These are phyloP conservation scores for Leptographium lundbergii DNA, from an alignment of 2,329 filamentous ascomycete genomes.

Conservation along the genomic window DNA sequence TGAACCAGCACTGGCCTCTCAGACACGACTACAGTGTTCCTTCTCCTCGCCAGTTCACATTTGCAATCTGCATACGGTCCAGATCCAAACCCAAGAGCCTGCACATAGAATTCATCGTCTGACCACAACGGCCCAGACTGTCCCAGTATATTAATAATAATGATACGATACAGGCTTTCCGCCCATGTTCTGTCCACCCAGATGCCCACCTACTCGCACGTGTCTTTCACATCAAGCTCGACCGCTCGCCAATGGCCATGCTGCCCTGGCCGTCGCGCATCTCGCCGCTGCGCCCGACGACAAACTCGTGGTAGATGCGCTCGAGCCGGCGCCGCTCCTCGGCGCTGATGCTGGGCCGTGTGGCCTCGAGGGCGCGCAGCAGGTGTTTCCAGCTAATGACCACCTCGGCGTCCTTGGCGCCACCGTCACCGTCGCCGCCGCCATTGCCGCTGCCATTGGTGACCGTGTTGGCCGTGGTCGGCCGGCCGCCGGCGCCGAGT, in stretches of 20 bases:
- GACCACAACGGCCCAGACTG: too few species aligned
- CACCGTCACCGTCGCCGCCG: constrained; percentile 9
- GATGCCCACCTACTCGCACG: background rate
- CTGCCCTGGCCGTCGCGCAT: constrained; percentile 88
- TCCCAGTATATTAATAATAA: too few species aligned
- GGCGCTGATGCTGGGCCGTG: constrained; percentile 68
- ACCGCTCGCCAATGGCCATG: constrained; percentile 83
- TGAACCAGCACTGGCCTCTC: background rate
- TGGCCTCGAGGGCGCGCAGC: constrained; percentile 60
- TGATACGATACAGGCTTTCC: too few species aligned
- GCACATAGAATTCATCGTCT: too few species aligned
- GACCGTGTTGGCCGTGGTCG: too few species aligned
- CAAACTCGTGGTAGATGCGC: constrained; percentile 84
- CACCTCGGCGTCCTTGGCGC: constrained; percentile 42
- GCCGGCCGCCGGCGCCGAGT: constrained; percentile 8
- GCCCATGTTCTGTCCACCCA: too few species aligned
- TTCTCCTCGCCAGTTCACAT: constrained; percentile 3
- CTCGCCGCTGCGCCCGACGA: constrained; percentile 83
- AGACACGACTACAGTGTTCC: background rate
- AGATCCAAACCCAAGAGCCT: background rate
- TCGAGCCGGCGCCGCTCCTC: constrained; percentile 63
- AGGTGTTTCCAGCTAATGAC: constrained; percentile 78
- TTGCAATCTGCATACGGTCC: constrained; percentile 8
- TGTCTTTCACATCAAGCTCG: constrained; percentile 69
- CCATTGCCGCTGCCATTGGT: constrained; percentile 11